A percentile compares a stretch with the other conserved stretches of the same genome.
These are phyloP conservation scores for Alnus rubra DNA, from an alignment of 306 rosid genomes.

Conservation along the genomic window DNA sequence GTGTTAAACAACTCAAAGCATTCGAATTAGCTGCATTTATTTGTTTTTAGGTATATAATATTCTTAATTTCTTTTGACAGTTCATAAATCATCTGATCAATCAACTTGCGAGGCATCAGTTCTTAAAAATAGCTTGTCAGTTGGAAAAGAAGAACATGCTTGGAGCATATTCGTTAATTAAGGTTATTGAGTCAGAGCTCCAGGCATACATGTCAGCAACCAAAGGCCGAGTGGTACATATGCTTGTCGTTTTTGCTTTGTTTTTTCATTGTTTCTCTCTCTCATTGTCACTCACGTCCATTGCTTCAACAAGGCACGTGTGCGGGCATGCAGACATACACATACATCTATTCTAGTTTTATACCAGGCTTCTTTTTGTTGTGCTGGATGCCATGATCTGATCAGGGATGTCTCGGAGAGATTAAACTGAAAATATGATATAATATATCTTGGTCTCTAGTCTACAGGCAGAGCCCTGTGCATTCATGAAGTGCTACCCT, in stretches of 20 bases:
- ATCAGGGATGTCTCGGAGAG: background rate
- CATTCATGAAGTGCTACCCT: background rate
- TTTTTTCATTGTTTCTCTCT: slow-evolving; percentile 7
- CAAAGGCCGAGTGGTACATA: slow-evolving; percentile 86
- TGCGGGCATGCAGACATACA: background rate
- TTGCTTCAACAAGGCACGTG: background rate
- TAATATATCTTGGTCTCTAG: background rate
- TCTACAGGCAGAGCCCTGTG: background rate
- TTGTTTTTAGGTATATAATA: background rate
- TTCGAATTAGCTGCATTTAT: background rate
- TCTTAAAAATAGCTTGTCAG: slow-evolving; percentile 90
- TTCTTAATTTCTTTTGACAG: slow-evolving; percentile 50
- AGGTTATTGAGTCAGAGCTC: slow-evolving; percentile 91
- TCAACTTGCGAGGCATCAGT: slow-evolving; percentile 94
- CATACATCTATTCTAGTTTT: background rate
- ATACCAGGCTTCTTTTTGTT: background rate
- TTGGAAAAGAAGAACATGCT: slow-evolving; percentile 94
- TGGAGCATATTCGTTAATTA: slow-evolving; percentile 87
- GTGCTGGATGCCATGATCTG: background rate
- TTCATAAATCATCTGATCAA: slow-evolving; percentile 93
- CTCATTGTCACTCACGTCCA: background rate
- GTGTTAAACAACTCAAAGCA: background rate
- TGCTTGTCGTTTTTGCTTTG: slow-evolving; percentile 14
- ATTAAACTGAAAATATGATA: background rate
- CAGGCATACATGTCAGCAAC: slow-evolving; percentile 84